Percentiles rank a stretch among this genome's conserved stretches.
phyloP scores from a whole-genome alignment of 2,329 filamentous ascomycete species.

The Fusarium sp. region DNA sequence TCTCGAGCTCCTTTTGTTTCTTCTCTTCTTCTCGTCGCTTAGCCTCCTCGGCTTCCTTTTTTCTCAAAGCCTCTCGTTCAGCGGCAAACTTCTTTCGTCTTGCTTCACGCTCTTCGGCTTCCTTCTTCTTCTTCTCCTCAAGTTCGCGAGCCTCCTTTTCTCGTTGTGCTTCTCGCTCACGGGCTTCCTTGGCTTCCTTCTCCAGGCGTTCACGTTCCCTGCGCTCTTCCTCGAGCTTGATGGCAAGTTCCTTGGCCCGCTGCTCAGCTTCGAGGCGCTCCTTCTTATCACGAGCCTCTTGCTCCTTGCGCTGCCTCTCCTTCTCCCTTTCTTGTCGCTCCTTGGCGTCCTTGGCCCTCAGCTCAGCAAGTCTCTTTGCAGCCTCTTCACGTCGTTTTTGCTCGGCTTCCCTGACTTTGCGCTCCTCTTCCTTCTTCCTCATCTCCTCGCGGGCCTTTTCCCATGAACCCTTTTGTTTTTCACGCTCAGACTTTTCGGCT shows the following conservation, averaged over 20 bases:
- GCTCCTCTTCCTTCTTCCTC: slow-evolving; percentile 70
- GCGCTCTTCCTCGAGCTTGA: slow-evolving; percentile 53
- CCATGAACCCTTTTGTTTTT: slow-evolving; percentile 64
- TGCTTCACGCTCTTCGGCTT: slow-evolving; percentile 54
- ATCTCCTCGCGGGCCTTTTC: slow-evolving; percentile 77
- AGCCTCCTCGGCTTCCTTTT: slow-evolving; percentile 41
- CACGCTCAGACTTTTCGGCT: slow-evolving; percentile 41
- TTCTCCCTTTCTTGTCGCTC: slow-evolving; percentile 57
- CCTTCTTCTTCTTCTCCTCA: slow-evolving; percentile 47
- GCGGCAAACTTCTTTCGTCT: slow-evolving; percentile 40
- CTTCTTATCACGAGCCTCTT: slow-evolving; percentile 47
- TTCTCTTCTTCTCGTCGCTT: slow-evolving; percentile 41
- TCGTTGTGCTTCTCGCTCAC: slow-evolving; percentile 54
- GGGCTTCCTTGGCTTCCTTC: slow-evolving; percentile 54
- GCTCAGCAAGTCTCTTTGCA: slow-evolving; percentile 62
- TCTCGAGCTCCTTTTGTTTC: slow-evolving; percentile 54
- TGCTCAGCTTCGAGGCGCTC: slow-evolving; percentile 45
- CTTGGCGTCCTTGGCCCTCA: slow-evolving; percentile 65
- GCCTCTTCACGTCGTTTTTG: slow-evolving; percentile 68
- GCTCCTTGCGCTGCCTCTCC: slow-evolving; percentile 50
- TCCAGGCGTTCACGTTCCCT: slow-evolving; percentile 56
- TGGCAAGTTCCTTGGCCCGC: slow-evolving; percentile 45
- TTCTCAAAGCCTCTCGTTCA: slow-evolving; percentile 35
- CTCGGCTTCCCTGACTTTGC: slow-evolving; percentile 69
- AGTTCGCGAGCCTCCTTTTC: slow-evolving; percentile 51